Conservation (phyloP, 768 basidiomycete genomes). For the Tulasnella sp. region DNA sequence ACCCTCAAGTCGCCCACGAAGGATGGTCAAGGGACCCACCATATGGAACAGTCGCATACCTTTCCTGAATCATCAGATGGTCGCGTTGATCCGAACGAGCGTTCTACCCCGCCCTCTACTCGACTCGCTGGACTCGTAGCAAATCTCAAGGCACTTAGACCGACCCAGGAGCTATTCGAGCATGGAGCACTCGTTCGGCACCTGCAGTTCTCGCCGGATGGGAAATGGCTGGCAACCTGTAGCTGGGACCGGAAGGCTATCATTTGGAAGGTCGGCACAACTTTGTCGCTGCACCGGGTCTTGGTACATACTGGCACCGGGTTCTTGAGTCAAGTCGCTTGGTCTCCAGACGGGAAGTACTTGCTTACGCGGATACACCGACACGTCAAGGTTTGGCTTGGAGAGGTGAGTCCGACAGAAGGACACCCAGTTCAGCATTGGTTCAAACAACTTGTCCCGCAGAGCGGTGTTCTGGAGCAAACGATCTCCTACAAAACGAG, state of each 20-base stretch:
- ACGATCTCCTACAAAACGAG: constrained; percentile 50
- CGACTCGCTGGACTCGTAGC: constrained; percentile 54
- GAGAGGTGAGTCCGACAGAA: constrained; percentile 44
- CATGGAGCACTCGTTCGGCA: constrained; percentile 67
- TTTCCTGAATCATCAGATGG: background rate
- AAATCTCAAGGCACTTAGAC: constrained; percentile 50
- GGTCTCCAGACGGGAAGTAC: constrained; percentile 58
- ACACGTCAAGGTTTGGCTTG: constrained; percentile 67
- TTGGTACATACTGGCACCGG: constrained; percentile 52
- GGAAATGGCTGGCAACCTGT: constrained; percentile 67
- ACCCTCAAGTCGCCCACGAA: background rate
- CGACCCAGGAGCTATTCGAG: constrained; percentile 55
- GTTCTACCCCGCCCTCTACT: constrained; percentile 40
- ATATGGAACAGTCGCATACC: background rate
- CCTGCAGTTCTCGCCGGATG: constrained; percentile 72
- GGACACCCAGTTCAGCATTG: background rate
- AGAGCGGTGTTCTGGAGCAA: constrained; percentile 66
- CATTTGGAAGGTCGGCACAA: constrained; percentile 35
- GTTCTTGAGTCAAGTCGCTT: constrained; percentile 75
- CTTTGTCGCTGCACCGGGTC: constrained; percentile 55
- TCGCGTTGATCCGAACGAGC: background rate
- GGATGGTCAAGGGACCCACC: background rate
- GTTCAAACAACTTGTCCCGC: background rate
- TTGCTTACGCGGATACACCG: constrained; percentile 62
- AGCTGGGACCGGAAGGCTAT: constrained; percentile 42